A percentile compares a stretch with the other conserved stretches of the same genome.
Evolutionary conservation across 2,329 filamentous ascomycete species (phyloP).

Genomic region (Alternaria metachromatica): DNA sequence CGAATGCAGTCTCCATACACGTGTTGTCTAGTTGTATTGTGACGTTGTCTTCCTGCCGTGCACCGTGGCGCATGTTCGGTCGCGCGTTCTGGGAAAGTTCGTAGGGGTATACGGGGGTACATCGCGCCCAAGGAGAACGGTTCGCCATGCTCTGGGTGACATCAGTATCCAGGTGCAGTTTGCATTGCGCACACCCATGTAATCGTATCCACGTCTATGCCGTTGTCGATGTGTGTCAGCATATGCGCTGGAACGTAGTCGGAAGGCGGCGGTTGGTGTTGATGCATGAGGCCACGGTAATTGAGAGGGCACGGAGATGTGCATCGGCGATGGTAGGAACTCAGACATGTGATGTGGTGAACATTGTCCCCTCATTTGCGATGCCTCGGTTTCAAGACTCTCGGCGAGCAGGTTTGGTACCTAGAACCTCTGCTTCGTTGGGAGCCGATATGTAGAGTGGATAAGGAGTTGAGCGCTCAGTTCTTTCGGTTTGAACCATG

Average conservation of each 20-base stretch:
- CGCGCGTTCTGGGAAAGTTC: background rate
- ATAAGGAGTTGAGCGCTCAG: background rate
- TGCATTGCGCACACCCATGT: background rate
- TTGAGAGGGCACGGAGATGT: background rate
- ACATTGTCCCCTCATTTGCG: background rate
- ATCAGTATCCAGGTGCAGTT: background rate
- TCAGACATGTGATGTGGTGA: background rate
- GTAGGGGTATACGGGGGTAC: background rate
- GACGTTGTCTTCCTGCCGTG: background rate
- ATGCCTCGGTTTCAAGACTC: background rate
- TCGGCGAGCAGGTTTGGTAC: accelerated
- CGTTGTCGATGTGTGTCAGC: background rate
- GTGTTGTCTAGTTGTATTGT: background rate
- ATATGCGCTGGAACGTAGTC: background rate
- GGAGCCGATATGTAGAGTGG: background rate
- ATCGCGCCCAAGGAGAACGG: background rate
- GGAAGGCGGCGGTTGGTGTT: background rate
- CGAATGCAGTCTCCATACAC: background rate
- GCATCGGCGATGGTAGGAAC: background rate
- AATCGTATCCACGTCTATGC: background rate
- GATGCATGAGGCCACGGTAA: background rate
- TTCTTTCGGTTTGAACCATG: background rate
- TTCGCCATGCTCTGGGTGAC: background rate
- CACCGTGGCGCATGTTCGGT: background rate
- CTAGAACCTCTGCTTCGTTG: background rate